Base-by-base conservation (phyloP, 192 early-diverging fungal genomes). In the Bifiguratus adelaidae region DNA sequence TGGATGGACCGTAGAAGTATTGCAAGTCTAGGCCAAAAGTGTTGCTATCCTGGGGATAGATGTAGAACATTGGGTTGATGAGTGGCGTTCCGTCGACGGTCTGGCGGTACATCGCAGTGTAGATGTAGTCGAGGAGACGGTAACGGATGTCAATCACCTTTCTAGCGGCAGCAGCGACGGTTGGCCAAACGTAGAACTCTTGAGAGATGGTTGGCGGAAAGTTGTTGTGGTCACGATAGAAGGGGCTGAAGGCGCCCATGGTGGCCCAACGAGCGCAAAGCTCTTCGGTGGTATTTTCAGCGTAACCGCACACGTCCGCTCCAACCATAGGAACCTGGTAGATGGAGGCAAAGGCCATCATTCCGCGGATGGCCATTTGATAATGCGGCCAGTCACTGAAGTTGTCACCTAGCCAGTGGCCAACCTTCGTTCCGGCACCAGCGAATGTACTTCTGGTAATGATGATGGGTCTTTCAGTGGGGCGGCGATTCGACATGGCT, bases 271-370 rank as follows among this genome's bases (percentile, higher is more conserved):
- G 63, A 2, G 69, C 63, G 26, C 74, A 78, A 30, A 83, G 70
- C 47, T 80, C 72, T 40, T 78, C 74, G 2, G 69, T 68, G 0
- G 74, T 58, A 32, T 70, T 63, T 13, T 63, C 65, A 18, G 47
- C 53, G 52, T 78, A 83, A 4, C 81, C 81, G 47, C 81, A 77
- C 25, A 83, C 74, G 41, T 83, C 81, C 2, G 81, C 49, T 21
- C 81, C 81, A 4, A 77, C 65, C 63, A 81, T 74, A 2, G 77
- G 81, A 21, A 83, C 71, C 9, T 71, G 74, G 51, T 77, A 83
- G n/a, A 83, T 50, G 42, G 42, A 44, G 18, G 71, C 72, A 58
- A 83, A 83, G 29, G 69, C 60, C 20, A 83, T 54, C 35, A 71
- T 50, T 5, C 76, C 72, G 5, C 74, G 48, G 30, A 81, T 74